These are phyloP conservation scores for Irpex sp. DNA, from an alignment of 1,284 basidiomycete genomes.

Conservation along the genomic window DNA sequence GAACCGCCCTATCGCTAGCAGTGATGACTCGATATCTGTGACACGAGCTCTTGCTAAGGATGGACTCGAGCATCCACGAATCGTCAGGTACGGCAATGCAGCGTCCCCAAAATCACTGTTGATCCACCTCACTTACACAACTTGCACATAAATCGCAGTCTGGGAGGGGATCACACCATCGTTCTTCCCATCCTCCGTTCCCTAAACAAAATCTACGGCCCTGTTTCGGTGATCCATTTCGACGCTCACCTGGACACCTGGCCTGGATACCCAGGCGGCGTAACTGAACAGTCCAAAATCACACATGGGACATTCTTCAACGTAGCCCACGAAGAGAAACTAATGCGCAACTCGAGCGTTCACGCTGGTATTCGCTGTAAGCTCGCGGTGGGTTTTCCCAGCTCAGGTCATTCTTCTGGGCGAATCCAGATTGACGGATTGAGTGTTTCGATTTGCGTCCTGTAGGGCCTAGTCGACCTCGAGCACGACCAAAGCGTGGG, in stretches of 20 bases:
- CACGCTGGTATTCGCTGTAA: constrained; percentile 79
- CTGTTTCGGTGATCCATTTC: constrained; percentile 76
- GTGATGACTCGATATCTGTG: constrained; percentile 5
- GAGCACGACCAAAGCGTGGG: constrained; percentile 59
- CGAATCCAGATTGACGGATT: too few relatives aligned
- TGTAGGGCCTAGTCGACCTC: constrained; percentile 53
- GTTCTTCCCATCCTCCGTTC: constrained; percentile 72
- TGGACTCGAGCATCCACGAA: constrained; percentile 55
- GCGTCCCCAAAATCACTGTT: not conserved
- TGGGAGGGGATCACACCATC: constrained; percentile 79
- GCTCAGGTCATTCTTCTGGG: too few relatives aligned
- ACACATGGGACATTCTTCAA: constrained; percentile 79
- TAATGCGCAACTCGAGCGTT: constrained; percentile 66
- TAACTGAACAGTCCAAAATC: constrained; percentile 54
- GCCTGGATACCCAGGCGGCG: constrained; percentile 47
- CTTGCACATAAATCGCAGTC: constrained; percentile 28
- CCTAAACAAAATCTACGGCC: constrained; percentile 67
- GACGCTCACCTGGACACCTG: constrained; percentile 74
- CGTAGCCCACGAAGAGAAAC: constrained; percentile 64
- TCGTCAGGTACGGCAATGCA: constrained; percentile 45
- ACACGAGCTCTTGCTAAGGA: constrained; percentile 41
- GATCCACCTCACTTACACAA: constrained; percentile 1
- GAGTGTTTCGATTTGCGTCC: not conserved
- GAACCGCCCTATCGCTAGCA: constrained; percentile 40
- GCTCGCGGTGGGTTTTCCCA: constrained; percentile 38